phyloP scores from a whole-genome alignment of 2,329 filamentous ascomycete genomes.

The Diaporthe australafricana region DNA sequence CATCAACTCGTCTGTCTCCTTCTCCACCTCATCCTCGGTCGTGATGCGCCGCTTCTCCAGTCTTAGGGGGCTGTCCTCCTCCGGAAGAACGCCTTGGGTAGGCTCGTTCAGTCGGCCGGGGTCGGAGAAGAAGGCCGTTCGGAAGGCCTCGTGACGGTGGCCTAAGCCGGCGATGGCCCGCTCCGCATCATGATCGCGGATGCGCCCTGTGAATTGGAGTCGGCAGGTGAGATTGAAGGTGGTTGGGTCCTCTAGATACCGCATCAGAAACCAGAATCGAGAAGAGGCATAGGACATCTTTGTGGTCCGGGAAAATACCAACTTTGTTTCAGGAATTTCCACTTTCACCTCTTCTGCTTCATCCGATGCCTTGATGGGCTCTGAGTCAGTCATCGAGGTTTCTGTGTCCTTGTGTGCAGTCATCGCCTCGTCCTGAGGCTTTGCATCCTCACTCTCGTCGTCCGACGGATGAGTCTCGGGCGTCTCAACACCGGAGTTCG shows the following conservation, averaged over 20 bases:
- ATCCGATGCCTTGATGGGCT: constrained; percentile 27
- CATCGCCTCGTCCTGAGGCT: background rate
- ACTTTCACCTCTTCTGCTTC: constrained; percentile 28
- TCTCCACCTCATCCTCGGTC: constrained; percentile 40
- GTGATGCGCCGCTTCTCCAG: constrained; percentile 43
- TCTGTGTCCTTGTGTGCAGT: constrained; percentile 1
- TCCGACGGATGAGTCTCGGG: constrained; percentile 14
- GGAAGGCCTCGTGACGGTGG: constrained; percentile 4
- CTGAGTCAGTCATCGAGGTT: constrained; percentile 24
- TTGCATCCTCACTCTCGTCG: background rate
- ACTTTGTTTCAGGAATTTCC: constrained; percentile 26
- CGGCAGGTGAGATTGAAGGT: constrained; percentile 49
- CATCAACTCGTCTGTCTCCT: constrained; percentile 41
- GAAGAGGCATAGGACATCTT: constrained; percentile 53
- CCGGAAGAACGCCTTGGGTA: constrained; percentile 5
- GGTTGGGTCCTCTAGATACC: constrained; percentile 49
- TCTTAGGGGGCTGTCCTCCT: constrained; percentile 43
- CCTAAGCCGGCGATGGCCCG: constrained; percentile 8
- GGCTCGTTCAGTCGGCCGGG: background rate
- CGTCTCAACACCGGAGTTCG: constrained; percentile 6
- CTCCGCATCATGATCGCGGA: constrained; percentile 12
- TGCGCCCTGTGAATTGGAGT: constrained; percentile 17
- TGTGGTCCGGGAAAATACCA: constrained; percentile 27
- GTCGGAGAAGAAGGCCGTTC: constrained; percentile 8
- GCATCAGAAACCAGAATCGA: constrained; percentile 53